Evolutionary conservation across 2,329 filamentous ascomycete genomes (phyloP).

Genomic region (Metarhizium guizhouense): DNA sequence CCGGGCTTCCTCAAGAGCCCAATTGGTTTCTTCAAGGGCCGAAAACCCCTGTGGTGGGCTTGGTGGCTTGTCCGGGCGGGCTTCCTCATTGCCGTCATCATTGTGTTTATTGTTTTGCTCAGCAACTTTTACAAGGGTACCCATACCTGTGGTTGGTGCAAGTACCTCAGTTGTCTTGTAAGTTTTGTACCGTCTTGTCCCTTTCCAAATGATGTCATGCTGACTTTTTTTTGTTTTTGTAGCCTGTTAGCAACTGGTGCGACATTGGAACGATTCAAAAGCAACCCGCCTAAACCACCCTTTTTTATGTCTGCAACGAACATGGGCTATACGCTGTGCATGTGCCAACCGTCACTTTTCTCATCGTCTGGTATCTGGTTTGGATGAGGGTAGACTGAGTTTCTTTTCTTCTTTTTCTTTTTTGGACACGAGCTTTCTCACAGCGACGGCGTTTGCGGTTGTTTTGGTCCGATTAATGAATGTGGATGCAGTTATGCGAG

Average conservation of each 20-base stretch:
- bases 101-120: slow-evolving; percentile 78
- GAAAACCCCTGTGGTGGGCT: slow-evolving; percentile 91
- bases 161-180: slow-evolving; percentile 87
- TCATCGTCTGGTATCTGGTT: background rate
- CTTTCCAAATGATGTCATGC: background rate
- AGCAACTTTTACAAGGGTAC: slow-evolving; percentile 84
- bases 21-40: slow-evolving; percentile 77
- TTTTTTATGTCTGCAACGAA: background rate
- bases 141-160: slow-evolving; percentile 81
- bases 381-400: background rate
- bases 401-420: too few species aligned
- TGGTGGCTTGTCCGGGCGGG: slow-evolving; percentile 88
- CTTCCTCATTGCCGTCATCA: slow-evolving; percentile 68
- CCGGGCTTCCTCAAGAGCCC: slow-evolving; percentile 52
- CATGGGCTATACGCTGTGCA: background rate
- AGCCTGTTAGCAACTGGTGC: slow-evolving; percentile 63
- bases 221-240: background rate
- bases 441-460: slow-evolving; percentile 23
- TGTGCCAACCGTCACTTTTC: background rate
- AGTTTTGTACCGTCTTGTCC: slow-evolving; percentile 32
- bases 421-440: slow-evolving; percentile 14
- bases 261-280: slow-evolving; percentile 35
- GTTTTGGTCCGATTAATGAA: background rate
- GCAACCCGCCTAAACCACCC: background rate
- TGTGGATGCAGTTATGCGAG: background rate